Evolutionary conservation across 805 yeast species (phyloP).

Genomic region (Candida tallmaniae): DNA sequence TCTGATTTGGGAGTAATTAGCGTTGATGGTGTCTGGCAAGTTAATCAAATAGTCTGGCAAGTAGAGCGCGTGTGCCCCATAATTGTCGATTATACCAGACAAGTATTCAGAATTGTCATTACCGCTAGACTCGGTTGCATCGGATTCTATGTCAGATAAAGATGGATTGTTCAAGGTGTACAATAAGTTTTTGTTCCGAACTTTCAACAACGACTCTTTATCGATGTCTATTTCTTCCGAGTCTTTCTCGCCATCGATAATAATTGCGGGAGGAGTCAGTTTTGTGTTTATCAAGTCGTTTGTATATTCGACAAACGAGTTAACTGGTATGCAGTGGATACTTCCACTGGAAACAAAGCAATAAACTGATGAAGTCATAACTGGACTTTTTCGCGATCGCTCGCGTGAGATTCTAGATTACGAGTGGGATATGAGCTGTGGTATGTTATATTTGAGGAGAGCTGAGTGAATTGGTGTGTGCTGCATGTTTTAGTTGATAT

Average conservation of each 20-base stretch:
- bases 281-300: slow-evolving; percentile 3
- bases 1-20: slow-evolving; percentile 34
- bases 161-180: slow-evolving; percentile 36
- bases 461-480: too few relatives aligned
- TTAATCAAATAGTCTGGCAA: slow-evolving; percentile 41
- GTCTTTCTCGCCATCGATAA: slow-evolving; percentile 1
- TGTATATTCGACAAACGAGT: slow-evolving; percentile 13
- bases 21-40: slow-evolving; percentile 31
- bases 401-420: too few relatives aligned
- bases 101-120: slow-evolving; percentile 5
- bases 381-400: too few relatives aligned
- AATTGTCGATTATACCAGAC: slow-evolving; percentile 15
- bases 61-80: slow-evolving; percentile 46
- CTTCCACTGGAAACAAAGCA: slow-evolving; percentile 23
- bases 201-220: slow-evolving; percentile 4
- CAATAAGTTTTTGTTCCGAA: slow-evolving; percentile 25
- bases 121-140: slow-evolving; percentile 17
- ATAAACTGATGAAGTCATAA: slow-evolving; percentile 18
- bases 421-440: too few relatives aligned
- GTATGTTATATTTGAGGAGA: too few relatives aligned
- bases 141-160: slow-evolving; percentile 33
- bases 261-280: background rate
- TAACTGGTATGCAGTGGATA: slow-evolving; percentile 24
- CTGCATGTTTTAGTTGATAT: too few relatives aligned
- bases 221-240: background rate